A percentile compares a stretch with the other conserved stretches of the same genome.
Conservation (phyloP, 345 rosid species). For the sweet orange (Citrus sinensis) region DNA sequence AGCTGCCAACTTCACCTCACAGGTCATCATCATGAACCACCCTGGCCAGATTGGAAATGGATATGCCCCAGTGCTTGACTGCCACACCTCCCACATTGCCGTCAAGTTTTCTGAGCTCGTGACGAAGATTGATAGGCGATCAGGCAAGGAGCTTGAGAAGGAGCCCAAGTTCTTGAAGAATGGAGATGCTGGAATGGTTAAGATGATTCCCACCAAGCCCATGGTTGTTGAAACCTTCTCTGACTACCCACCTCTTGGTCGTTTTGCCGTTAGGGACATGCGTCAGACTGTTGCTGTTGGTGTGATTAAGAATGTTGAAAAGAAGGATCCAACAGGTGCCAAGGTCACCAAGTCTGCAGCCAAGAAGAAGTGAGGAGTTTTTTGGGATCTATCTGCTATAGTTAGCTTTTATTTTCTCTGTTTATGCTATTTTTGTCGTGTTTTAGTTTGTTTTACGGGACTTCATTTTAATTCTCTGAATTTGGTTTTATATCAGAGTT, state of each 20-base stretch:
- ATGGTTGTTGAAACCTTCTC: constrained; percentile 39
- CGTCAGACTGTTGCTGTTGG: constrained; percentile 17
- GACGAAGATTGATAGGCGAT: constrained; percentile 64
- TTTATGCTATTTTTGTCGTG: neutral
- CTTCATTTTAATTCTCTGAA: neutral
- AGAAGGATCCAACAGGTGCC: constrained; percentile 20
- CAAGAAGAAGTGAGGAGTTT: neutral
- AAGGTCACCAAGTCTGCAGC: constrained; percentile 15
- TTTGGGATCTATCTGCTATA: neutral
- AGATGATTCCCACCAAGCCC: constrained; percentile 49
- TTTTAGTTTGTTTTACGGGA: neutral
- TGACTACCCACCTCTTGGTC: constrained; percentile 16
- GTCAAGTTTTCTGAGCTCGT: constrained; percentile 57
- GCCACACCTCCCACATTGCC: constrained; percentile 62
- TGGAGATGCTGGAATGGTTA: constrained; percentile 57
- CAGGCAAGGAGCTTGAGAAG: constrained; percentile 66
- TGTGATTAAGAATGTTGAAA: constrained; percentile 19
- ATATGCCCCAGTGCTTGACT: constrained; percentile 51
- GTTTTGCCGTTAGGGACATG: constrained; percentile 16
- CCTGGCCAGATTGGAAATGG: constrained; percentile 63
- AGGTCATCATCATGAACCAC: constrained; percentile 65
- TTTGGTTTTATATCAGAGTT: neutral
- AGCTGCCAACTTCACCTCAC: constrained; percentile 43
- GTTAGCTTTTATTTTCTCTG: neutral
- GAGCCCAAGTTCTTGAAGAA: constrained; percentile 65